These are phyloP conservation scores for Ramaria rubella DNA, from an alignment of 768 basidiomycete species.

Conservation along the genomic window DNA sequence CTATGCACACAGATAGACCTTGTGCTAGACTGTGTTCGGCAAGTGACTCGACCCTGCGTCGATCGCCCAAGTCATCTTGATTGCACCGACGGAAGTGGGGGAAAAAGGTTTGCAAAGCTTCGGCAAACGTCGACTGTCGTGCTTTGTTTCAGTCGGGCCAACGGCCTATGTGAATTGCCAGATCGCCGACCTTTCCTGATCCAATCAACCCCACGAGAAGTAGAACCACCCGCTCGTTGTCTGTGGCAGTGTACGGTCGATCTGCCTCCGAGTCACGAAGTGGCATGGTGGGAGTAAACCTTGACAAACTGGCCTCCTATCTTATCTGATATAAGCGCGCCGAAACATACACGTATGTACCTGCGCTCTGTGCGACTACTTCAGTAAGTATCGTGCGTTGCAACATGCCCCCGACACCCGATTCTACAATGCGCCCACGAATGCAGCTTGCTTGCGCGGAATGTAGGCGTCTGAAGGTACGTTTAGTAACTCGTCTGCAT, in stretches of 20 bases:
- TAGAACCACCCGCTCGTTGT: slow-evolving; percentile 43
- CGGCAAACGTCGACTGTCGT: slow-evolving; percentile 59
- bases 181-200: slow-evolving; percentile 53
- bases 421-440: neutral
- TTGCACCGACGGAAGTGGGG: slow-evolving; percentile 66
- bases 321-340: too few relatives aligned
- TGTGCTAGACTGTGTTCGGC: slow-evolving; percentile 44
- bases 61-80: slow-evolving; percentile 72
- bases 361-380: too few relatives aligned
- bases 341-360: too few relatives aligned
- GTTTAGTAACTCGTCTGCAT: neutral
- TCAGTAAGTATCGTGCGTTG: neutral
- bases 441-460: neutral
- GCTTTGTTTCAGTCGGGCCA: slow-evolving; percentile 7
- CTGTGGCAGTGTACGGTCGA: too few relatives aligned
- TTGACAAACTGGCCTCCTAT: too few relatives aligned
- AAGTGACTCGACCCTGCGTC: slow-evolving; percentile 56
- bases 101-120: slow-evolving; percentile 54
- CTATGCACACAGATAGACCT: slow-evolving; percentile 72
- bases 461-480: slow-evolving; percentile 4
- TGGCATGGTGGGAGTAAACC: too few relatives aligned
- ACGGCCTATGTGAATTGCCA: slow-evolving; percentile 9
- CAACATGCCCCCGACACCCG: neutral
- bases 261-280: too few relatives aligned
- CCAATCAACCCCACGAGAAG: slow-evolving; percentile 71